Evolutionary conservation across 1,284 basidiomycete genomes (phyloP).

Genomic region (Cryptococcus sp.): DNA sequence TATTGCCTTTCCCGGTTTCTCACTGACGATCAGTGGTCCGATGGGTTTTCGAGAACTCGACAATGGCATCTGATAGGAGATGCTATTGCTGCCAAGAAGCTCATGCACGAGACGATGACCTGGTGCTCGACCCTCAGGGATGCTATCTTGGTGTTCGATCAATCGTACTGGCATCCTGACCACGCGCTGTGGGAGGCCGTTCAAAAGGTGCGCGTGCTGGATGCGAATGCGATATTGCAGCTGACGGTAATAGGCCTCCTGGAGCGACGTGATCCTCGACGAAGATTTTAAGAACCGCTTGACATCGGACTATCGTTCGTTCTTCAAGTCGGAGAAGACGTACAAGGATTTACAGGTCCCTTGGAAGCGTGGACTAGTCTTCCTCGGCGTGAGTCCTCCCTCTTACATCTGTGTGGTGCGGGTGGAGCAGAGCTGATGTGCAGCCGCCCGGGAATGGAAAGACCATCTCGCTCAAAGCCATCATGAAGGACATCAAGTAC

Average conservation of each 20-base stretch:
- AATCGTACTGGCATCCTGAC: conserved; percentile 62
- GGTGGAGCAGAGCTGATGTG: conserved; percentile 4
- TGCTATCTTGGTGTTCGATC: conserved; percentile 70
- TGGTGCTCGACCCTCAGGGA: conserved; percentile 56
- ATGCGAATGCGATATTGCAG: neutral
- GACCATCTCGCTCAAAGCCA: conserved; percentile 67
- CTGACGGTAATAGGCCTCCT: conserved; percentile 21
- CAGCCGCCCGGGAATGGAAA: conserved; percentile 65
- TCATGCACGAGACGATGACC: conserved; percentile 55
- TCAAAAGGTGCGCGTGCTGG: conserved; percentile 57
- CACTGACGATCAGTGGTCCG: conserved; percentile 17
- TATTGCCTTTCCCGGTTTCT: neutral
- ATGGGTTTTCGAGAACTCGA: conserved; percentile 10
- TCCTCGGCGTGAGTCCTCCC: conserved; percentile 21
- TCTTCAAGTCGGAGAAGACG: conserved; percentile 63
- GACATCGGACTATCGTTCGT: conserved; percentile 66
- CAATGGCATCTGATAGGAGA: conserved; percentile 44
- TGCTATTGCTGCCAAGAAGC: conserved; percentile 52
- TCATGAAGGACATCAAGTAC: conserved; percentile 45
- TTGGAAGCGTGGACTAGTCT: conserved; percentile 60
- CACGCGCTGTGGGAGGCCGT: conserved; percentile 60
- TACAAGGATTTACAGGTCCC: conserved; percentile 69
- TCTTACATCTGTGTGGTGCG: conserved; percentile 17
- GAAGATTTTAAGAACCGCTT: conserved; percentile 61
- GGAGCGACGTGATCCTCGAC: conserved; percentile 59